Base-by-base conservation (phyloP, 495 filamentous ascomycete species). In the Trichoderma asperelloides region DNA sequence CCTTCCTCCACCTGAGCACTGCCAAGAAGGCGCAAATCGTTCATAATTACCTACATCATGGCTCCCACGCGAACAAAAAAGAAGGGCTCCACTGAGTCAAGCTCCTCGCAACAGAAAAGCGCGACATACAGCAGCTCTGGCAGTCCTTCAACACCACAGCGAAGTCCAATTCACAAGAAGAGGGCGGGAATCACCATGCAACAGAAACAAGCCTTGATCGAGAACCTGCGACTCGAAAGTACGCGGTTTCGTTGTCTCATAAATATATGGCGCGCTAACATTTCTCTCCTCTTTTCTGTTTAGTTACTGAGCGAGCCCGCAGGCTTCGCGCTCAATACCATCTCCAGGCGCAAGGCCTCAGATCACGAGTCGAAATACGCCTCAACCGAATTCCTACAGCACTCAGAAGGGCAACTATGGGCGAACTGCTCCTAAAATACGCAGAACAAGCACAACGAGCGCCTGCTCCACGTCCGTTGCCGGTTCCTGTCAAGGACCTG, bases 151-250 rank as follows among this genome's bases (percentile, higher is more conserved):
- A 80, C 86, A 16, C 79, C 78, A 27, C 78, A 75, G 25, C 68
- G 80, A 71, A 88, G 85, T 71, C 88, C 89, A 1, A 77, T 80
- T 13, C 88, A 84, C 75, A 88, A 84, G 74, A 82, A 79, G 66
- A 78, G 73, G 66, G 74, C 84, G 64, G 86, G 85, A 40, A 86
- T 97, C 66, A 91, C 91, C 6, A 81, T 87, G 65, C 84, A 77
- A 63, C 91, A 96, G 75, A 96, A 97, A 77, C 90, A 94, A 75
- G 89, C 91, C 7, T 81, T 98, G 13, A 88, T 96, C 66, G 93
- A 97, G 69, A 97, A 98, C 71, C 75, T 98, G 37, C 92, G 96
- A 71, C 83, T 97, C 57, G 95, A 98, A 79, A 86, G 95, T 97
- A 85, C 66, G 89, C 78, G 30, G 64, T 16, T 51, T 47, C 13